Evolutionary conservation across 306 rosid species (phyloP).

Genomic region (Glycine soja): DNA sequence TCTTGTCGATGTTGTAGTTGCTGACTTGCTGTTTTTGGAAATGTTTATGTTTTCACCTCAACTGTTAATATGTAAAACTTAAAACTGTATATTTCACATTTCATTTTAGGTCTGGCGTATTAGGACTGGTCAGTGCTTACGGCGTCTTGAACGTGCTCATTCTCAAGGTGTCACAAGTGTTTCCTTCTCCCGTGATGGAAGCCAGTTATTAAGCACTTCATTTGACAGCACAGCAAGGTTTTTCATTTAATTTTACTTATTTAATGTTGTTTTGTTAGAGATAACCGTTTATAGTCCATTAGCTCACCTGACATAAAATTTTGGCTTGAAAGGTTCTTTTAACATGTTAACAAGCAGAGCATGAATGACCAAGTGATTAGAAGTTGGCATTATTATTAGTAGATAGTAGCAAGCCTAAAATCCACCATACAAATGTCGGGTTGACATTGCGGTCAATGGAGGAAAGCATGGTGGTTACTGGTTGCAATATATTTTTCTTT

Average conservation of each 20-base stretch:
- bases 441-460: neutral
- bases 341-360: conserved; percentile 22
- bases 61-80: conserved; percentile 19
- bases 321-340: conserved; percentile 18
- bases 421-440: neutral
- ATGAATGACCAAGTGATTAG: conserved; percentile 17
- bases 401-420: conserved; percentile 22
- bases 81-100: conserved; percentile 25
- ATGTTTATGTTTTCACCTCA: conserved; percentile 24
- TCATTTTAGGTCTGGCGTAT: conserved; percentile 89
- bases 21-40: conserved; percentile 2
- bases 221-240: conserved; percentile 98
- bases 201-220: conserved; percentile 92
- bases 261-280: neutral
- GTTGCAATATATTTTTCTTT: neutral
- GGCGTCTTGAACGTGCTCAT: conserved; percentile 99
- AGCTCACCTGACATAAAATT: conserved; percentile 6
- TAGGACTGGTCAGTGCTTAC: conserved; percentile 98
- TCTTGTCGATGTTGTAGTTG: conserved; percentile 9
- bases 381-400: conserved; percentile 2
- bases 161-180: conserved; percentile 95
- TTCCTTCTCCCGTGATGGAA: conserved; percentile 97
- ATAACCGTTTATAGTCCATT: conserved; percentile 15
- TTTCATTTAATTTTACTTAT: conserved; percentile 32
- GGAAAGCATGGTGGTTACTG: neutral